Conservation (phyloP, 352 stramenopile genomes). For the Phytophthora multivora region DNA sequence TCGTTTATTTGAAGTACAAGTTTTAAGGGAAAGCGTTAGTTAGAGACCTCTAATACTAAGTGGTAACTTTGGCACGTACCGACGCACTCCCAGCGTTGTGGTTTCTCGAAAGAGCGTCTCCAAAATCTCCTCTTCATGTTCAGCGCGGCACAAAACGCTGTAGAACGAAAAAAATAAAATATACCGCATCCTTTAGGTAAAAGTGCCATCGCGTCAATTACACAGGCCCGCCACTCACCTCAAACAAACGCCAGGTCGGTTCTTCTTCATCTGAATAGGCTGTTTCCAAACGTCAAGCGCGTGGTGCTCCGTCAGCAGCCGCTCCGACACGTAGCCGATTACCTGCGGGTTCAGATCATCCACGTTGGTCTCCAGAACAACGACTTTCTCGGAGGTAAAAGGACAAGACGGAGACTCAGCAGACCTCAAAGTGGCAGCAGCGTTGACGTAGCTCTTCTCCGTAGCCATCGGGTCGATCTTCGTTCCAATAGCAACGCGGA, state of each 20-base stretch:
- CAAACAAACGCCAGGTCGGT: conserved; percentile 73
- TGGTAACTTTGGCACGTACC: conserved; percentile 37
- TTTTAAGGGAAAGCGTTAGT: conserved; percentile 23
- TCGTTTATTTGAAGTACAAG: conserved; percentile 27
- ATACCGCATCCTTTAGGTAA: too few species aligned
- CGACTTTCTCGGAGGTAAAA: conserved; percentile 52
- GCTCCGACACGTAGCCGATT: conserved; percentile 78
- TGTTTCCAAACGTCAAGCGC: conserved; percentile 90
- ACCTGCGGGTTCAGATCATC: conserved; percentile 91
- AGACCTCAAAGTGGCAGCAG: conserved; percentile 32
- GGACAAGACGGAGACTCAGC: conserved; percentile 8
- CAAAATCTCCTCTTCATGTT: conserved; percentile 63
- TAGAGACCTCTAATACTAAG: background rate
- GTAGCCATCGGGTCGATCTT: conserved; percentile 41
- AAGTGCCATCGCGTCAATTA: background rate
- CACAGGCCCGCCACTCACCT: conserved; percentile 36
- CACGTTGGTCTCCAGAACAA: conserved; percentile 90
- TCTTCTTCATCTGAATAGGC: conserved; percentile 94
- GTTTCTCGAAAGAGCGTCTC: conserved; percentile 82
- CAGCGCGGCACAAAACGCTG: conserved; percentile 76
- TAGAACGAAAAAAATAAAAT: background rate
- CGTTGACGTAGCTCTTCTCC: conserved; percentile 46
- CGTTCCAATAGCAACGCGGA: conserved; percentile 84
- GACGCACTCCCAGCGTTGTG: conserved; percentile 88
- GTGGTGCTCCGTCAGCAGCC: conserved; percentile 56